phyloP scores from a whole-genome alignment of 192 early-diverging fungal species.

The Umbelopsis sp. region DNA sequence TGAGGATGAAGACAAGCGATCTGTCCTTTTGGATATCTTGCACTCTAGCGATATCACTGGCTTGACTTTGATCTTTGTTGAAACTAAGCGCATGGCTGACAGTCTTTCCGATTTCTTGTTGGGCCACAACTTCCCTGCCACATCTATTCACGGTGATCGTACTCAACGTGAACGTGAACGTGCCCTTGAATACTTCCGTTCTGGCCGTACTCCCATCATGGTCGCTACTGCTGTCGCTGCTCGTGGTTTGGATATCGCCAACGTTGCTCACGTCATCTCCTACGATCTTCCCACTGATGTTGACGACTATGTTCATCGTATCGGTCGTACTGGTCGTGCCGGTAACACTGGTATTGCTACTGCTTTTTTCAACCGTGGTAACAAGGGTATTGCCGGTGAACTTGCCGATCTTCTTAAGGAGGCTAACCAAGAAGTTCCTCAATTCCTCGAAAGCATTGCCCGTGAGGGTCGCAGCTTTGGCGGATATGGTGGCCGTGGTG shows the following conservation, averaged over 20 bases:
- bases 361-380: slow-evolving; percentile 92
- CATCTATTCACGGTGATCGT: slow-evolving; percentile 75
- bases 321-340: slow-evolving; percentile 93
- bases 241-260: slow-evolving; percentile 88
- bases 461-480: slow-evolving; percentile 51
- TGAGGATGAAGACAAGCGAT: slow-evolving; percentile 93
- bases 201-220: slow-evolving; percentile 61
- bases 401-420: slow-evolving; percentile 88
- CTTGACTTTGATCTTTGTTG: slow-evolving; percentile 94
- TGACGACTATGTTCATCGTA: slow-evolving; percentile 88
- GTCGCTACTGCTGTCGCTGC: slow-evolving; percentile 93
- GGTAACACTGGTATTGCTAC: slow-evolving; percentile 94
- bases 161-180: slow-evolving; percentile 70
- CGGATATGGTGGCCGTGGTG: slow-evolving; percentile 33
- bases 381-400: slow-evolving; percentile 83
- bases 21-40: slow-evolving; percentile 86
- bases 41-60: slow-evolving; percentile 59
- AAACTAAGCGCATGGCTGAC: slow-evolving; percentile 96
- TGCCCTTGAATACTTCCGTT: slow-evolving; percentile 66
- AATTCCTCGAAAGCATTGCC: slow-evolving; percentile 76
- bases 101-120: slow-evolving; percentile 86
- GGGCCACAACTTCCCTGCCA: slow-evolving; percentile 74
- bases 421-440: slow-evolving; percentile 93
- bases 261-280: slow-evolving; percentile 87
- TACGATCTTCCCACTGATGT: slow-evolving; percentile 82